Evolutionary conservation across 176 grass and related monocot genomes (phyloP), one percentile per base, ranked within the genome.

Genomic region (Ensete ventricosum): DNA sequence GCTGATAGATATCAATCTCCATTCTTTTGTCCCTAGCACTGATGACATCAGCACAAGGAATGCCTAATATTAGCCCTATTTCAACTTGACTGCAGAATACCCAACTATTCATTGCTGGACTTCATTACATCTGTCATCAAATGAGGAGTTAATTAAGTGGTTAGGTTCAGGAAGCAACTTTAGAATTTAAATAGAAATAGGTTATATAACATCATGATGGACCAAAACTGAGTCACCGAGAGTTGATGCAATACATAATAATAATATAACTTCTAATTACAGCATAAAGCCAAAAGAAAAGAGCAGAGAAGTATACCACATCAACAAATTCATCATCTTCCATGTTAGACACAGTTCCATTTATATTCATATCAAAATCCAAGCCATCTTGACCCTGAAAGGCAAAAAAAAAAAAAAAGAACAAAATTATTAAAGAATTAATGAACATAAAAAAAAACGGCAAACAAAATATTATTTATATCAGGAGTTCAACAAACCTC

Each of bases 291-390:
- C 8, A 23, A 22, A 76, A 50, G 64, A 20, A 1, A 72, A 14
- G 67, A 19, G 51, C 2, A 74, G 17, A 72, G 12, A 57, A 27
- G 57, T 75, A 3, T 88, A 99, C 95, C 90, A 84, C 82, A 74
- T 91, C 88, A 67, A 85, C 86, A 84, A 91, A 91, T 58, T 91
- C 86, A 74, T 94, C 84, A 19, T 97, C 94, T 64, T 84, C 82
- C 77, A 81, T 91, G 71, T 80, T 88, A 9, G 90, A 89, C 55
- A 76, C 91, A 1, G 82, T 80, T 8, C 91, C 95, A 84, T 89
- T 99, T 1, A 99, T 85, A 78, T 83, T 93, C 81, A 99, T 99
- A 84, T 94, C 88, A 66, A 99, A 86, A 83, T 99, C 95, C 73
- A 99, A 79, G 80, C 88, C 88, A 84, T 99, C 95, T 64, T 93